Base-by-base conservation (phyloP, 345 rosid species). In the Durio zibethinus region DNA sequence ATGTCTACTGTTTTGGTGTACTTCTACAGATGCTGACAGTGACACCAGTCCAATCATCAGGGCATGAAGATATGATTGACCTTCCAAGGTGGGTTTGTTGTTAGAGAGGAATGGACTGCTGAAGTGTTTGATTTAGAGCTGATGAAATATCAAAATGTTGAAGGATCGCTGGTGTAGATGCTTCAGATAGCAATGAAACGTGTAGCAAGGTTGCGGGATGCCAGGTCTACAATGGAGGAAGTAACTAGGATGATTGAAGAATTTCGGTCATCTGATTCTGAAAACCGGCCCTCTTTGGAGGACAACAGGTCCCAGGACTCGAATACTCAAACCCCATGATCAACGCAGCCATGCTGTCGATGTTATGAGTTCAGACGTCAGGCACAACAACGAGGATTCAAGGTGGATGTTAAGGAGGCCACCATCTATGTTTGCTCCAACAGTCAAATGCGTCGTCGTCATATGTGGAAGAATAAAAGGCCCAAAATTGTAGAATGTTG, bases 101-200 rank as follows among this genome's bases (percentile, higher is more conserved):
- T 93, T 7, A 80, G 94, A 43, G 98, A 93, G 65, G 98, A 93
- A 61, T 93, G 98, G 98, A 93, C 98, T 0, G 97, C 94, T 1
- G 98, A 93, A 81, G 98, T 93, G 18, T 93, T 93, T 45, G 98
- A 93, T 75, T 89, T 90, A 0, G 98, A 91, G 87, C 93, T 93
- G 6, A 68, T 91, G 83, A 90, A 81, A 82, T 85, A 68, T 73
- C 87, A 81, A 79, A 86, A 88, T 57, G 82, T 84, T 6, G 73
- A 95, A 77, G 99, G 92, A 81, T 98, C 92, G 85, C 84, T 95
- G 92, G 97, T 95, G 74, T 91, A 90, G 87, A 92, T 91, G 97
- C 92, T 95, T 72, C 97, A 95, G 81, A 82, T 92, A 81, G 98
- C 97, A 65, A 87, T 95, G 97, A 86, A 93, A 3, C 93, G 99